phyloP scores from a whole-genome alignment of 495 filamentous ascomycete species.

The Penicillium cosmopolitanum region DNA sequence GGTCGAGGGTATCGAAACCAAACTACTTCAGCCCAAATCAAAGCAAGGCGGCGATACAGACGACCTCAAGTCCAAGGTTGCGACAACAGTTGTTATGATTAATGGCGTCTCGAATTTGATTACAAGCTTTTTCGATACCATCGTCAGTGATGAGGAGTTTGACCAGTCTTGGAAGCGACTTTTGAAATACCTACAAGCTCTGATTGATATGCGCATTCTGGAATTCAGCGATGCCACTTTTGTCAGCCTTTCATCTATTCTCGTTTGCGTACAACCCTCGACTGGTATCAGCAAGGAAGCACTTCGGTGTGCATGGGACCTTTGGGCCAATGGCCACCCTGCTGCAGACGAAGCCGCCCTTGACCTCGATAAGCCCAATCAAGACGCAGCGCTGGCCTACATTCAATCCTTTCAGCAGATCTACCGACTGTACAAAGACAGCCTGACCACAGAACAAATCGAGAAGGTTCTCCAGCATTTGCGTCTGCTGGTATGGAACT shows the following conservation, averaged over 20 bases:
- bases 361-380: constrained; percentile 59
- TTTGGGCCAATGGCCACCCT: constrained; percentile 71
- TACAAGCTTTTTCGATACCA: constrained; percentile 65
- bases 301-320: constrained; percentile 66
- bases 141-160: constrained; percentile 60
- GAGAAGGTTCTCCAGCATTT: constrained; percentile 57
- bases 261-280: constrained; percentile 55
- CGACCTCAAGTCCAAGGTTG: constrained; percentile 65
- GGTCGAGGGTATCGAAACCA: constrained; percentile 53
- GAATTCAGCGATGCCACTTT: constrained; percentile 76
- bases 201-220: constrained; percentile 63
- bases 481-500: constrained; percentile 64
- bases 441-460: constrained; percentile 62
- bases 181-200: constrained; percentile 61
- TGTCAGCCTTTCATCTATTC: constrained; percentile 65
- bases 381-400: constrained; percentile 79
- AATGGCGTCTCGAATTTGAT: constrained; percentile 70
- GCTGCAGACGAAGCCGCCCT: constrained; percentile 51
- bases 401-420: constrained; percentile 75
- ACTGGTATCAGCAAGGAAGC: constrained; percentile 58
- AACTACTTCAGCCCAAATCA: constrained; percentile 22
- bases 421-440: constrained; percentile 73
- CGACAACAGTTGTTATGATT: constrained; percentile 75
- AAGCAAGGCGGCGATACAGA: constrained; percentile 29
- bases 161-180: constrained; percentile 69